phyloP scores from a whole-genome alignment of 2,329 filamentous ascomycete genomes.

The Gnomoniopsis smithogilvyi region DNA sequence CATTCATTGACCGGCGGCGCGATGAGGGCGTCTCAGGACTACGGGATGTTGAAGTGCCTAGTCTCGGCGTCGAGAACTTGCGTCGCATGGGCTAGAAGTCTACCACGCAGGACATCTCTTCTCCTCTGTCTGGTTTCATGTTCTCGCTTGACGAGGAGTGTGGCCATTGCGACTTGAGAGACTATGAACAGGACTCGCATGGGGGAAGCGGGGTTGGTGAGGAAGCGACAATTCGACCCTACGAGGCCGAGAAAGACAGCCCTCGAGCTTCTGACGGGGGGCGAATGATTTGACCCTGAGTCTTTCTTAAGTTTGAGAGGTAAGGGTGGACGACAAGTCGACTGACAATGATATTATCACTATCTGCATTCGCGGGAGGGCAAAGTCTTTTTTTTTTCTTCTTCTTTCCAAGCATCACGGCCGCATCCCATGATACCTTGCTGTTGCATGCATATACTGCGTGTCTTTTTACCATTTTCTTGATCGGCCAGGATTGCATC shows the following conservation, averaged over 20 bases:
- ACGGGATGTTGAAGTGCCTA: constrained; percentile 66
- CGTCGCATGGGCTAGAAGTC: constrained; percentile 26
- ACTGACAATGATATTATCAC: not conserved
- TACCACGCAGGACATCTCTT: not conserved
- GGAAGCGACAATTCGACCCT: not conserved
- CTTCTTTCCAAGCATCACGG: not conserved
- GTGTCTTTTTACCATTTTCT: not conserved
- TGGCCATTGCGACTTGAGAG: not conserved
- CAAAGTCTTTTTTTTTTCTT: not conserved
- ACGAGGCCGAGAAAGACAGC: not conserved
- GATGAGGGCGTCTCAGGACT: constrained; percentile 68
- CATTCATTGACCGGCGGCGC: constrained; percentile 72
- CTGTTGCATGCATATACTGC: not conserved
- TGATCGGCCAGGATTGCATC: constrained; percentile 8
- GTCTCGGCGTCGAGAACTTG: constrained; percentile 62
- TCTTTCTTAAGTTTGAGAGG: not conserved
- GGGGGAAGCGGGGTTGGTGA: not conserved
- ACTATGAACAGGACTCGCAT: not conserved
- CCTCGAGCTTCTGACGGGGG: not conserved
- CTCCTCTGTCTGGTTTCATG: not conserved
- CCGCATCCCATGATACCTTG: not conserved
- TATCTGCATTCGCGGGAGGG: not conserved
- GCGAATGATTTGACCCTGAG: not conserved
- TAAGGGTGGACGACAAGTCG: not conserved
- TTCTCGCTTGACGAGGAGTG: not conserved